These are phyloP conservation scores for Meira miltonrushii DNA, from an alignment of 1,284 basidiomycete genomes.

Conservation along the genomic window DNA sequence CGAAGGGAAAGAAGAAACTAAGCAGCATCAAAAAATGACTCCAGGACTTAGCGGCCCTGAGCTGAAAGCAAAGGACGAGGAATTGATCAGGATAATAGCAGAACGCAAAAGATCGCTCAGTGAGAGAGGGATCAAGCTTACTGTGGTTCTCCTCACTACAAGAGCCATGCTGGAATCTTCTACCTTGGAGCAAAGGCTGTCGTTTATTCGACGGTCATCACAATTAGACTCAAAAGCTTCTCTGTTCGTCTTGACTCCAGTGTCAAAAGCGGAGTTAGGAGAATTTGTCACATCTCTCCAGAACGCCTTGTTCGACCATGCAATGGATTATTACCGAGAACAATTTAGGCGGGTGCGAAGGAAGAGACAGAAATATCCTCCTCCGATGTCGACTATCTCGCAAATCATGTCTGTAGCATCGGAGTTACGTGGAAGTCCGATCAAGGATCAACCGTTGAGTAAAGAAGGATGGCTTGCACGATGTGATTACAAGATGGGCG, in stretches of 20 bases:
- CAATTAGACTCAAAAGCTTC: conserved; percentile 83
- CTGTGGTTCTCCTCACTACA: conserved; percentile 86
- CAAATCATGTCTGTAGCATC: conserved; percentile 16
- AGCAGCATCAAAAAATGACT: conserved; percentile 56
- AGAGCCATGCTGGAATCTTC: conserved; percentile 63
- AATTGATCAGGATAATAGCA: conserved; percentile 64
- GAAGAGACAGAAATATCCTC: conserved; percentile 69
- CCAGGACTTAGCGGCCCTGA: conserved; percentile 49
- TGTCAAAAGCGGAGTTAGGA: conserved; percentile 68
- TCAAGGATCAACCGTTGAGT: conserved; percentile 56
- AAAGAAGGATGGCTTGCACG: conserved; percentile 91
- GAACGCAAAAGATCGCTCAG: conserved; percentile 70
- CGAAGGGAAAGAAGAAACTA: conserved; percentile 33
- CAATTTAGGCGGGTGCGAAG: conserved; percentile 84
- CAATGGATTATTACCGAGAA: conserved; percentile 83
- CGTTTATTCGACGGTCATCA: conserved; percentile 77
- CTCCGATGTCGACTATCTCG: conserved; percentile 41
- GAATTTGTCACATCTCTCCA: conserved; percentile 63
- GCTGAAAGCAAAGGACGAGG: conserved; percentile 61
- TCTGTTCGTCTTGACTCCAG: conserved; percentile 88
- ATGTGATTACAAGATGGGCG: conserved; percentile 93
- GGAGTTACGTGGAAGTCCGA: conserved; percentile 14
- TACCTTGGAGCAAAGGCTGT: conserved; percentile 72
- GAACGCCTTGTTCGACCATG: conserved; percentile 77
- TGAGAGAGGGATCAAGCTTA: conserved; percentile 86